Percentiles rank a stretch among this genome's conserved stretches.
phyloP scores from a whole-genome alignment of 345 rosid genomes.

The Moringa oleifera region DNA sequence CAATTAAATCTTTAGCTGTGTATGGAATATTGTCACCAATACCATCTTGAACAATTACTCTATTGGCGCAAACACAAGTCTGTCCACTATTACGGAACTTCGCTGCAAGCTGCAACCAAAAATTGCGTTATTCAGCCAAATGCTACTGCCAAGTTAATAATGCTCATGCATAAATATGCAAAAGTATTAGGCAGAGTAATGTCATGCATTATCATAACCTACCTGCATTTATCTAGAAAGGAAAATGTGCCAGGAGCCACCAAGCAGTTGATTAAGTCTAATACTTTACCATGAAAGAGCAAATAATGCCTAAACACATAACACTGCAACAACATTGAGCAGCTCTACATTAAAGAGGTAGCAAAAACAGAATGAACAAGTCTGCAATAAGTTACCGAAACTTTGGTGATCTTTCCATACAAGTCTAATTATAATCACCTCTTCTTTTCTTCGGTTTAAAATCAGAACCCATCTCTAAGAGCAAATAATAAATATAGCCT shows the following conservation, averaged over 20 bases:
- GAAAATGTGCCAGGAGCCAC: not conserved
- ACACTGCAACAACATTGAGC: too few species aligned
- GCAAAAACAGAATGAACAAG: too few species aligned
- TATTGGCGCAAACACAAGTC: slow-evolving; percentile 95
- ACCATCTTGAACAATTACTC: slow-evolving; percentile 97
- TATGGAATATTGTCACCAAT: slow-evolving; percentile 18
- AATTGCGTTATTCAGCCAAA: slow-evolving; percentile 8
- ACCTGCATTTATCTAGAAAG: not conserved
- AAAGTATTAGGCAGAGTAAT: not conserved
- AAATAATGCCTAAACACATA: too few species aligned
- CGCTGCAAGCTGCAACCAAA: slow-evolving; percentile 72
- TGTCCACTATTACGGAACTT: slow-evolving; percentile 96
- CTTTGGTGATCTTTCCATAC: too few species aligned
- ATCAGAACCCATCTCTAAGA: too few species aligned
- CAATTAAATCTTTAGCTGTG: not conserved
- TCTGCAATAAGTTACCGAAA: too few species aligned
- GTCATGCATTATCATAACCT: not conserved
- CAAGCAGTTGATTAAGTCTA: not conserved
- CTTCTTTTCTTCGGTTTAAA: too few species aligned
- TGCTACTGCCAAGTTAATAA: not conserved
- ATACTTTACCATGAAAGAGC: not conserved
- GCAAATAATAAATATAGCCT: too few species aligned
- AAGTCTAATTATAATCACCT: too few species aligned
- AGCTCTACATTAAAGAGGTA: too few species aligned
- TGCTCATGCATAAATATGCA: not conserved